Base-by-base conservation (phyloP, 495 filamentous ascomycete genomes). In the Xylaria curta region DNA sequence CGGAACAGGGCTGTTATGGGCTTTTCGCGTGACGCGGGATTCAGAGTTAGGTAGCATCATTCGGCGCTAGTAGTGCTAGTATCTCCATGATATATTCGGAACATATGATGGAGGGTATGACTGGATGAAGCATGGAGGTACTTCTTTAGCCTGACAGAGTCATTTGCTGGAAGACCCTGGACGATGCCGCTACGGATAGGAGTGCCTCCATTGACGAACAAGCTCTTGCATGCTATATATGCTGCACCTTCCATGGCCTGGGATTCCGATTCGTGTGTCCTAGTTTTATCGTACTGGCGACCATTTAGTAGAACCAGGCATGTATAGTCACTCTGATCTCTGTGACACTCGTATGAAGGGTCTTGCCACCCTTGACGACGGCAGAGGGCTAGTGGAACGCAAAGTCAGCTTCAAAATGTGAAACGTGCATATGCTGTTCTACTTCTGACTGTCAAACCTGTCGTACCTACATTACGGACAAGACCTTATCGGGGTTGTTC, bases 301-400 rank as follows among this genome's bases (percentile, higher is more conserved):
- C 95, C 95, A 83, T 99, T 98, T 81, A 99, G 96, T 75, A 95
- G 89, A 40, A 97, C 96, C 31, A 92, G 91, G 89, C 96, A 99
- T 46, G 89, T 91, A 82, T 90, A 97, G 72, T 96, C 96, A 76
- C 85, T 86, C 68, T 86, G 81, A 71, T 88, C 87, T 70, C 85
- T 85, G 87, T 92, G 94, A 77, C 89, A 89, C 84, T 96, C 92
- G 86, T 97, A 99, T 77, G 89, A 86, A 74, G 96, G 96, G 80
- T 97, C 94, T 75, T 91, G 91, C 96, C 96, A 99, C 81, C 92
- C 92, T 81, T 96, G 95, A 78, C 96, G 95, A 79, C 91, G 91
- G 86, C 96, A 99, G 81, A 99, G 90, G 85, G 94, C 96, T 99
- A 84, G 80, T 74, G 80, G 77, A 79, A 38, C 36, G 6, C 6